Percentiles rank a stretch among this genome's conserved stretches.
phyloP scores from a whole-genome alignment of 768 basidiomycete genomes.

The Gloeopeniophorella convolvens region DNA sequence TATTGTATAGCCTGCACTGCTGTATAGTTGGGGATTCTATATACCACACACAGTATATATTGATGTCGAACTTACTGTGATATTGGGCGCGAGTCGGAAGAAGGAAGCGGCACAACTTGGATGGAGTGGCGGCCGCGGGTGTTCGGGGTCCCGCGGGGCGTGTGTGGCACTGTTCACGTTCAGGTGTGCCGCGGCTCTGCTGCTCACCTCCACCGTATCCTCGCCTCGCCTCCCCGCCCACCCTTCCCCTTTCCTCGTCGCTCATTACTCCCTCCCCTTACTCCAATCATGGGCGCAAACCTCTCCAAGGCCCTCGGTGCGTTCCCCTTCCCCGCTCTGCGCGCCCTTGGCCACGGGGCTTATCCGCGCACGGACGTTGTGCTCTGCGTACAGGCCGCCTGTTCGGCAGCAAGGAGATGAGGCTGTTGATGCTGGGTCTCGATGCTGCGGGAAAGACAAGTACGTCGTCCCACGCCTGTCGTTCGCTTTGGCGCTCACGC shows the following conservation, averaged over 20 bases:
- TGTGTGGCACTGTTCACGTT: too few species aligned
- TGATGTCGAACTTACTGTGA: too few species aligned
- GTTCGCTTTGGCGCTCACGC: not conserved
- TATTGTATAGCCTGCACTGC: not conserved
- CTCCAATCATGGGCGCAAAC: conserved; percentile 72
- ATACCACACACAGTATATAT: too few species aligned
- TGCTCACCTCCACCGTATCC: not conserved
- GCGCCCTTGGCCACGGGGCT: not conserved
- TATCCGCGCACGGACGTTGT: conserved; percentile 15
- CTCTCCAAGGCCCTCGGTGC: conserved; percentile 77
- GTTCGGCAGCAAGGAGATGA: conserved; percentile 99
- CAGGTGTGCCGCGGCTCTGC: too few species aligned
- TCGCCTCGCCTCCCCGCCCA: not conserved
- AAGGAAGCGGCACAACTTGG: too few species aligned
- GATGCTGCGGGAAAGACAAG: conserved; percentile 99
- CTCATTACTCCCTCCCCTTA: conserved; percentile 47
- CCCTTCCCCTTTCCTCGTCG: conserved; percentile 38
- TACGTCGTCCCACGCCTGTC: conserved; percentile 36
- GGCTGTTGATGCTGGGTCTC: conserved; percentile 91
- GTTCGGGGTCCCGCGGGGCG: too few species aligned
- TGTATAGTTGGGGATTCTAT: too few species aligned
- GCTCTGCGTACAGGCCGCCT: conserved; percentile 61
- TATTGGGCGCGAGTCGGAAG: too few species aligned
- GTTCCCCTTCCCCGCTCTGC: conserved; percentile 19
- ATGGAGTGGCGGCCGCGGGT: too few species aligned